Conservation (phyloP, 2,329 filamentous ascomycete genomes). For the Calonectria henricotiae region DNA sequence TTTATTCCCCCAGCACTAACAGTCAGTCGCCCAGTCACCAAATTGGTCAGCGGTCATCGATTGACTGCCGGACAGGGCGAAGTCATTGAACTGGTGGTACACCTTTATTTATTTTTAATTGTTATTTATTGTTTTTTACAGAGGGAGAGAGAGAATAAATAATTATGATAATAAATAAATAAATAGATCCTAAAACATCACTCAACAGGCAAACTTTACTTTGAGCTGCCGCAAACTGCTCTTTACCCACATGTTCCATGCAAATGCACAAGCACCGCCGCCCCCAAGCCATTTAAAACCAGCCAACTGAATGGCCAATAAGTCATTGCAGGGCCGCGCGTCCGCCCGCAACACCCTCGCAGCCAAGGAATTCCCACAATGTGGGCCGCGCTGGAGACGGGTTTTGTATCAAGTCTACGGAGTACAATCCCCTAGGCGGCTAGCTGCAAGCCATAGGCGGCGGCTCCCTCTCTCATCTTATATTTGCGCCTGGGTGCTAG, state of each 20-base stretch:
- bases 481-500: not conserved
- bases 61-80: too few species aligned
- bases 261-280: not conserved
- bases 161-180: too few species aligned
- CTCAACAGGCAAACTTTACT: not conserved
- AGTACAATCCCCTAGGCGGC: constrained; percentile 9
- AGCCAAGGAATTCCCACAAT: constrained; percentile 22
- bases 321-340: constrained; percentile 26
- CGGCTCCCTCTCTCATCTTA: not conserved
- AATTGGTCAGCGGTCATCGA: too few species aligned
- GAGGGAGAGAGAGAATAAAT: too few species aligned
- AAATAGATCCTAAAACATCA: not conserved
- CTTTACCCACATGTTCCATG: not conserved
- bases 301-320: constrained; percentile 1
- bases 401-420: constrained; percentile 11
- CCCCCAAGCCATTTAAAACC: constrained; percentile 1
- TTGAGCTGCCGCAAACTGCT: not conserved
- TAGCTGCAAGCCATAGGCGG: constrained; percentile 15
- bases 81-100: too few species aligned
- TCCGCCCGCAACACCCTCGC: constrained; percentile 4
- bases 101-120: too few species aligned
- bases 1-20: not conserved
- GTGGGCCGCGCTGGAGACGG: constrained; percentile 25
- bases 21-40: too few species aligned
- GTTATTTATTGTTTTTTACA: too few species aligned